Base-by-base conservation (phyloP, 202 grass and related monocot genomes). In the Cymbopogon flexuosus region DNA sequence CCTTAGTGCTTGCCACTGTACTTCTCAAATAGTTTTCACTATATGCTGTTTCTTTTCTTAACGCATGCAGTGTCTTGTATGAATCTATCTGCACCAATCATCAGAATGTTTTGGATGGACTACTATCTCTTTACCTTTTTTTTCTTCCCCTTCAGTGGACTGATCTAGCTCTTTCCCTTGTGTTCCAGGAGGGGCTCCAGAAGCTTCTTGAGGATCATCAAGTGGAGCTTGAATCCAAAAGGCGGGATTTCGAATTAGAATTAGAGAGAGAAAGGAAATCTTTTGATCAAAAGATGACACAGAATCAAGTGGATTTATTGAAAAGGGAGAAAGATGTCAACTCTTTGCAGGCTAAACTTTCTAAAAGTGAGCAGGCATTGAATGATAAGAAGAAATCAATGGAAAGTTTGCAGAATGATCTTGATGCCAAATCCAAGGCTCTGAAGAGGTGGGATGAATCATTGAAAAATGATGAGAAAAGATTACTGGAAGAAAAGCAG, bases 161-260 rank as follows among this genome's bases (percentile, higher is more conserved):
- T 83, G 19, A 85, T 62, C 30, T 73, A 64, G 22, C 24, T 37
- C 11, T 36, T 8, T 60, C 23, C 11, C 45, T 66, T 47, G 30
- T 89, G 75, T 83, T 90, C 62, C 70, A 98, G 96, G 74, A 86
- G 78, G 92, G 84, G 62, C 90, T 98, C 46, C 88, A 95, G 78
- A 95, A 93, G 84, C 82, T 98, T 84, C 49, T 95, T 36, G 90
- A 95, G 78, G 87, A 93, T 68, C 96, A 95, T 65, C 92, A 91
- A 19, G 54, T 65, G 6, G 78, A 87, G 22, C 77, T 98, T 84
- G 84, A 95, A 93, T 78, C 87, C 11, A 85, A 90, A 84, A 88
- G 79, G 29, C 81, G 72, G 15, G 88, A 93, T 81, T 98, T 98
- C 86, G 90, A 91, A 51, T 85, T 82, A 68, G 88, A 95, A 49